These are phyloP conservation scores for Plenodomus tracheiphilus DNA, from an alignment of 2,329 filamentous ascomycete species.

Conservation along the genomic window DNA sequence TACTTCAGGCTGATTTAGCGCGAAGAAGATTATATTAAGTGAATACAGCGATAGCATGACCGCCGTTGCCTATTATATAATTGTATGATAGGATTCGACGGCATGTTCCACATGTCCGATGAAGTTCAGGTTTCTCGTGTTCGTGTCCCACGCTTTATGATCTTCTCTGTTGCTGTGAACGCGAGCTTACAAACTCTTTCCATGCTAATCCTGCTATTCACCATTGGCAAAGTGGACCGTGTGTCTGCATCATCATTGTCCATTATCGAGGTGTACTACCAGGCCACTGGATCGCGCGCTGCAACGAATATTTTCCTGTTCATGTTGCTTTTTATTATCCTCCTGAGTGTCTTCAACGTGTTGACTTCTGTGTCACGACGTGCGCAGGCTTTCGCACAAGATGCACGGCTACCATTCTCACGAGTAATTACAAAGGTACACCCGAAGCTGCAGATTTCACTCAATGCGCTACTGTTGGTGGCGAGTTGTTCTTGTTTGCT, in stretches of 20 bases:
- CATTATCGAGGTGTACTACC: conserved; percentile 55
- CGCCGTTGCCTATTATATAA: too few relatives aligned
- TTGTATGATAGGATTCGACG: conserved; percentile 56
- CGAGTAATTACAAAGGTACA: conserved; percentile 31
- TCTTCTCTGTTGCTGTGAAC: conserved; percentile 50
- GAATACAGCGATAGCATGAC: too few relatives aligned
- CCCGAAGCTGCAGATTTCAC: conserved; percentile 18
- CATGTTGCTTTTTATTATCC: conserved; percentile 38
- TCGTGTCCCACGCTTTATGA: conserved; percentile 42
- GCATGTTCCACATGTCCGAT: conserved; percentile 48
- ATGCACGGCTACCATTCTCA: conserved; percentile 48
- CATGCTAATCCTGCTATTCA: conserved; percentile 50
- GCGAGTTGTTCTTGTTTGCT: conserved; percentile 33
- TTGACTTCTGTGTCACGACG: conserved; percentile 53
- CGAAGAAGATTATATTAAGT: too few relatives aligned
- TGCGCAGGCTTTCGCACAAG: conserved; percentile 54
- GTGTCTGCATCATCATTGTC: conserved; percentile 34
- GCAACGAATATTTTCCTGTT: conserved; percentile 49
- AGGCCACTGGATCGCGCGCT: conserved; percentile 25
- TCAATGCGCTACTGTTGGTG: conserved; percentile 24
- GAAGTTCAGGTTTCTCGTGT: conserved; percentile 26
- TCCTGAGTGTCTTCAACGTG: conserved; percentile 43
- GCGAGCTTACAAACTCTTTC: conserved; percentile 47
- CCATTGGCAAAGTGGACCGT: conserved; percentile 49
- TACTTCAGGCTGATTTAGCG: too few relatives aligned